Evolutionary conservation across 495 filamentous ascomycete genomes (phyloP), one percentile per base, ranked within the genome.

Genomic region (Sordaria brevicollis): DNA sequence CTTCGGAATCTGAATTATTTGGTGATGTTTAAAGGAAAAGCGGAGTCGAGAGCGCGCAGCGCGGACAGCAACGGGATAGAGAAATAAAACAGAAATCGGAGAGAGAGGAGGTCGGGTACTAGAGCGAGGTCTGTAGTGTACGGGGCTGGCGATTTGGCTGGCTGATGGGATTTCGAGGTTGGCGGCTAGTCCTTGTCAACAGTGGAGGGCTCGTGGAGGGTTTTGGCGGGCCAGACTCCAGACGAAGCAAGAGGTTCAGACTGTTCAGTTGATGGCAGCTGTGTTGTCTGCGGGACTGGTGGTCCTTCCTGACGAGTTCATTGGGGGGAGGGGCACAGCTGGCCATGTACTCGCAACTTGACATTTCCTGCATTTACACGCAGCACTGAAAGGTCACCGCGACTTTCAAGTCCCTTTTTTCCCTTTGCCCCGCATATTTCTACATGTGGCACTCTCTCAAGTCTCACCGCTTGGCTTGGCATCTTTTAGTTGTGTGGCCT

Each of bases 31-130:
- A 68, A 34, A 19, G 35, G 70, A 54, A 71, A 65, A 68, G 49
- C 54, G 38, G 41, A 62, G 57, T 65, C 31, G 39, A 49, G 67
- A 70, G 74, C 75, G 74, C 75, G 67, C 71, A 73, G 71, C 71
- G 71, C 71, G 38, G 25, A 19, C 36, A 49, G 21, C 36, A 65
- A 38, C 49, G 35, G 31, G 67, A 41, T 65, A 70, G 65, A 57
- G 33, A 67, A 25, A 67, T 41, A 54, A 39, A 57, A 31, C 31
- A 54, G 33, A 68, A 49, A 65, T 41, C 69, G 49, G 67, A 70
- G 67, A 65, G 71, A 73, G 72, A 69, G 34, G 68, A 31, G 49
- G 49, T 62, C 49, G 49, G 49, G 49, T 62, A 62, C 49, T 31
- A 62, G 49, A 62, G 49, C 25, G 49, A 62, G 49, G 49, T 62